Base-by-base conservation (phyloP, 305 asterid genomes). In the Fraxinus angustifolia region DNA sequence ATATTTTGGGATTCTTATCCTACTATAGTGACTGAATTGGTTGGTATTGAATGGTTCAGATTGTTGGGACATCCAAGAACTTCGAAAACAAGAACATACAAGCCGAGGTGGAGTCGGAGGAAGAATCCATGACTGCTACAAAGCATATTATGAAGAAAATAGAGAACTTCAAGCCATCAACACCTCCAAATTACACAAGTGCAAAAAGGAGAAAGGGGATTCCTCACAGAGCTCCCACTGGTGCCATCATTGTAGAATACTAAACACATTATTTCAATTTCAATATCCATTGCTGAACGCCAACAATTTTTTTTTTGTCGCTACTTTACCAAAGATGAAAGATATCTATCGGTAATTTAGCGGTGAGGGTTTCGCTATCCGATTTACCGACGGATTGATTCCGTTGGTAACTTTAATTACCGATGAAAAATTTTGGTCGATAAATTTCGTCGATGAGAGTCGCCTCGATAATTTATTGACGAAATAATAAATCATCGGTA, bases 151-250 rank as follows among this genome's bases (percentile, higher is more conserved):
- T 42, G 73, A 82, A 67, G 82, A 88, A 78, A 73, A 62, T 75
- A 17, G 87, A 82, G 76, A 83, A 82, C 83, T 88, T 92, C 80
- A 89, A 79, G 16, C 97, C 97, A 26, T 91, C 94, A 3, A 93
- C 98, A 16, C 98, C 98, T 0, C 94, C 96, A 70, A 91, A 78
- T 84, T 83, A 81, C 84, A 82, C 90, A 83, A 85, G 87, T 16
- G 88, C 91, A 70, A 90, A 92, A 76, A 81, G 94, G 74, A 89
- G 98, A 76, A 93, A 93, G 90, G 98, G 96, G 36, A 87, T 92
- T 83, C 98, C 97, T 58, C 98, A 91, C 83, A 84, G 98, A 84
- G 90, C 98, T 83, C 98, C 98, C 35, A 90, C 90, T 2, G 98
- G 93, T 16, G 93, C 90, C 8, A 81, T 87, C 26, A 28, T 85